Evolutionary conservation across 2,329 filamentous ascomycete species (phyloP).

Genomic region (Penicillium occitanis): DNA sequence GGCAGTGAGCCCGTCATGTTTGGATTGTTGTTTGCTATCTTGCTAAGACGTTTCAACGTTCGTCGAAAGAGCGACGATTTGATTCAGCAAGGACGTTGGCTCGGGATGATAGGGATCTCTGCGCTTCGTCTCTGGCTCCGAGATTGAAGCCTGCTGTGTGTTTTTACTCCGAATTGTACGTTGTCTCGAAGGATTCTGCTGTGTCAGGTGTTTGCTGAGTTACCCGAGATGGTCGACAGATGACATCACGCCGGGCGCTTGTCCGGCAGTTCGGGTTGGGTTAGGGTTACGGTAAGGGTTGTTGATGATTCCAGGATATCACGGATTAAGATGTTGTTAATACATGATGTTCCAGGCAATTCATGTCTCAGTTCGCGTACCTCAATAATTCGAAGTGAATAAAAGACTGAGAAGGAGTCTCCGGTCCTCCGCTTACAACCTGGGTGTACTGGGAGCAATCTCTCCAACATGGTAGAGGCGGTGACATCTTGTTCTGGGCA

Average conservation of each 20-base stretch:
- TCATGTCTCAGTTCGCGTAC: neutral
- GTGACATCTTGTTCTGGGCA: neutral
- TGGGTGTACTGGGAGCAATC: neutral
- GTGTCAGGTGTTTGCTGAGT: neutral
- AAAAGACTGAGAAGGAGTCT: neutral
- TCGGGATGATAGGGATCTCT: neutral
- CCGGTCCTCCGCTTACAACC: neutral
- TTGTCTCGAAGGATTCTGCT: neutral
- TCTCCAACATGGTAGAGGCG: neutral
- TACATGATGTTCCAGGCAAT: neutral
- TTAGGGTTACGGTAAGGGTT: neutral
- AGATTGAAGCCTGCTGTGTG: neutral
- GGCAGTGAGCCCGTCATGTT: neutral
- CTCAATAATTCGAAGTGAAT: neutral
- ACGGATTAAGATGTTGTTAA: too few species aligned
- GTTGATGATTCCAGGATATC: neutral
- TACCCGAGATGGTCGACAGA: neutral
- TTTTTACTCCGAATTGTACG: neutral
- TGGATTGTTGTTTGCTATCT: neutral
- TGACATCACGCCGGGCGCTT: constrained; percentile 8
- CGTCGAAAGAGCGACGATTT: neutral
- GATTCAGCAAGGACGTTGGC: too few species aligned
- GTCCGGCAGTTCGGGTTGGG: neutral
- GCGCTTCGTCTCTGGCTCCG: neutral
- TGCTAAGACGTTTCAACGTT: neutral